These are phyloP conservation scores for Ustilago crameri DNA, from an alignment of 1,284 basidiomycete genomes.

Conservation along the genomic window DNA sequence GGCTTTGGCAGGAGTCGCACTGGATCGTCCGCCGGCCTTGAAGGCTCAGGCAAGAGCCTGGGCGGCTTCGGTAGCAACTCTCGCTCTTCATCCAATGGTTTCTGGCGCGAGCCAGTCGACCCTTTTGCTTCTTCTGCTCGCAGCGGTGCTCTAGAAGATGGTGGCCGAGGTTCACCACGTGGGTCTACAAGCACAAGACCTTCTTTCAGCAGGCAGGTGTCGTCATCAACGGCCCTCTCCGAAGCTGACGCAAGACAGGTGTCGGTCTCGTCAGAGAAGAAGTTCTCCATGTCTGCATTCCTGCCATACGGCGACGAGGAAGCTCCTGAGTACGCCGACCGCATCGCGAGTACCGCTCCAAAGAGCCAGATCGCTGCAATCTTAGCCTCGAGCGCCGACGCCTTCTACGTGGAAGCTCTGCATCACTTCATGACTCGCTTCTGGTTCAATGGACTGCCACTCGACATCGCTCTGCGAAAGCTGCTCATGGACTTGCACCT, in stretches of 20 bases:
- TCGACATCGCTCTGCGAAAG: constrained; percentile 91
- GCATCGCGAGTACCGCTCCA: constrained; percentile 35
- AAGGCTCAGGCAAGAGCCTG: constrained; percentile 34
- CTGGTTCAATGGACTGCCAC: constrained; percentile 81
- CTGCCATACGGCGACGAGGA: constrained; percentile 49
- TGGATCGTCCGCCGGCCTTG: constrained; percentile 35
- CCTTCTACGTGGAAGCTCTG: constrained; percentile 79
- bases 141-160: constrained; percentile 8
- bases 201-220: constrained; percentile 37
- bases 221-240: constrained; percentile 18
- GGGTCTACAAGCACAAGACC: constrained; percentile 35
- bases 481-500: constrained; percentile 90
- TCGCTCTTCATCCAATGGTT: constrained; percentile 23
- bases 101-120: constrained; percentile 29
- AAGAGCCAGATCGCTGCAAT: constrained; percentile 54
- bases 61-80: constrained; percentile 25
- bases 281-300: constrained; percentile 42
- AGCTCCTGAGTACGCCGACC: constrained; percentile 50
- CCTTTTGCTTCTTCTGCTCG: constrained; percentile 3
- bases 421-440: constrained; percentile 80
- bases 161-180: constrained; percentile 15
- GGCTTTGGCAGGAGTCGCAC: constrained; percentile 44
- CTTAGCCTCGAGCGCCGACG: constrained; percentile 74
- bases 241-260: constrained; percentile 21
- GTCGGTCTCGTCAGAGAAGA: constrained; percentile 27